phyloP scores from a whole-genome alignment of 768 basidiomycete species.

The Rubroboletus pulcherrimus region DNA sequence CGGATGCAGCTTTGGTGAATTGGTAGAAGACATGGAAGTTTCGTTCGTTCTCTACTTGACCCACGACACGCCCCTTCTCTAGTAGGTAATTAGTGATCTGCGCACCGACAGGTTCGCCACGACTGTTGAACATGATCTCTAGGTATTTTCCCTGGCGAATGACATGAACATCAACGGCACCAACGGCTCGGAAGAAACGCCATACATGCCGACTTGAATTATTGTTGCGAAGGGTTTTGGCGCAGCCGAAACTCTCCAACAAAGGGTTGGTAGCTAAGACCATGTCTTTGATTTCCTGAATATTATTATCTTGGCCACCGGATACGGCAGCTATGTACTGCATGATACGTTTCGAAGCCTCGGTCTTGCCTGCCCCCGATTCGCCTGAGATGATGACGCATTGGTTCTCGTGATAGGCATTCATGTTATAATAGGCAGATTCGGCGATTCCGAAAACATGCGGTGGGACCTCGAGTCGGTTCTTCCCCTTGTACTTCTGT shows the following conservation, averaged over 20 bases:
- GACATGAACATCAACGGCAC: constrained; percentile 4
- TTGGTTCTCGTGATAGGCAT: constrained; percentile 98
- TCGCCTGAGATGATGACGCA: constrained; percentile 99
- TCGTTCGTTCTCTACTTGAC: constrained; percentile 93
- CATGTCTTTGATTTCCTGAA: constrained; percentile 99
- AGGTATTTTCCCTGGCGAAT: constrained; percentile 87
- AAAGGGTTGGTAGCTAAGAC: constrained; percentile 97
- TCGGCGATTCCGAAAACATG: constrained; percentile 99
- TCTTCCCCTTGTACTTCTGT: constrained; percentile 89
- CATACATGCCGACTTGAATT: constrained; percentile 97
- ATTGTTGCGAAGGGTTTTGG: constrained; percentile 97
- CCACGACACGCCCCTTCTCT: constrained; percentile 95
- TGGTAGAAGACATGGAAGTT: constrained; percentile 99
- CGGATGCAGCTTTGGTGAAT: constrained; percentile 92
- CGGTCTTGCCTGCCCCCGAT: constrained; percentile 98
- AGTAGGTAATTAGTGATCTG: constrained; percentile 98
- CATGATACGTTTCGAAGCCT: constrained; percentile 99
- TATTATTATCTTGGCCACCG: constrained; percentile 81
- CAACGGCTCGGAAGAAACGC: constrained; percentile 9
- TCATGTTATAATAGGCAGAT: constrained; percentile 98
- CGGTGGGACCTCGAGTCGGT: constrained; percentile 94
- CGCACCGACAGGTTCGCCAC: constrained; percentile 93
- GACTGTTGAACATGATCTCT: constrained; percentile 96
- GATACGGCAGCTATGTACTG: constrained; percentile 98
- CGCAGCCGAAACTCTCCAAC: constrained; percentile 97